Conservation (phyloP, 73 alveolate species). For the Paramecium sonneborni region DNA sequence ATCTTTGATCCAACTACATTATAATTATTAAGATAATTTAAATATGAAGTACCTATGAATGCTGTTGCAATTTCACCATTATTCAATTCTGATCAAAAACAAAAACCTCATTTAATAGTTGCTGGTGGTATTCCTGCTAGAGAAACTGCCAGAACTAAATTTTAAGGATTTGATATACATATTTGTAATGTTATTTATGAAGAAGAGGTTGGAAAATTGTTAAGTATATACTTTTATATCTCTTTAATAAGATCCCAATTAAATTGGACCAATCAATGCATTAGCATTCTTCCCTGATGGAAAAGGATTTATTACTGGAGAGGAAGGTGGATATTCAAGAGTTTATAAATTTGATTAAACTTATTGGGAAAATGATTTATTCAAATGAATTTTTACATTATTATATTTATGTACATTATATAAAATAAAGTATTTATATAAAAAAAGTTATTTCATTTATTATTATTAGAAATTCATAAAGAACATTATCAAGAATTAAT, state of each 20-base stretch:
- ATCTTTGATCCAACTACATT: constrained; percentile 61
- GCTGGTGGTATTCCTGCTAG: constrained; percentile 73
- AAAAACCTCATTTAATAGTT: constrained; percentile 53
- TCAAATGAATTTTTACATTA: constrained; percentile 41
- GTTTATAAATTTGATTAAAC: constrained; percentile 59
- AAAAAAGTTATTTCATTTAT: too few species aligned
- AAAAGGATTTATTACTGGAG: constrained; percentile 67
- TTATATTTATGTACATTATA: not conserved
- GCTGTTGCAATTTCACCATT: constrained; percentile 65
- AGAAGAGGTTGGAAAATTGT: constrained; percentile 64
- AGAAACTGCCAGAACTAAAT: constrained; percentile 64
- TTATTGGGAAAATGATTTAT: constrained; percentile 67
- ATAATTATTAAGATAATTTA: constrained; percentile 46
- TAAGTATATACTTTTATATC: not conserved
- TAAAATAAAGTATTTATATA: not conserved
- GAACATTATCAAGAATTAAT: too few species aligned
- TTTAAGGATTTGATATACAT: constrained; percentile 63
- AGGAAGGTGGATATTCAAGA: constrained; percentile 66
- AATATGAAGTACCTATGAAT: constrained; percentile 65
- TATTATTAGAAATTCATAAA: too few species aligned
- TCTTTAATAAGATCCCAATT: constrained; percentile 21
- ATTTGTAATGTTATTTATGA: constrained; percentile 60
- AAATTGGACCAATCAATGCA: constrained; percentile 60
- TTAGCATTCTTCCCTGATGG: constrained; percentile 68
- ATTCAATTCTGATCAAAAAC: constrained; percentile 18